A percentile compares a stretch with the other conserved stretches of the same genome.
These are phyloP conservation scores for Penicillium sumatraense DNA, from an alignment of 2,329 filamentous ascomycete genomes.

Conservation along the genomic window DNA sequence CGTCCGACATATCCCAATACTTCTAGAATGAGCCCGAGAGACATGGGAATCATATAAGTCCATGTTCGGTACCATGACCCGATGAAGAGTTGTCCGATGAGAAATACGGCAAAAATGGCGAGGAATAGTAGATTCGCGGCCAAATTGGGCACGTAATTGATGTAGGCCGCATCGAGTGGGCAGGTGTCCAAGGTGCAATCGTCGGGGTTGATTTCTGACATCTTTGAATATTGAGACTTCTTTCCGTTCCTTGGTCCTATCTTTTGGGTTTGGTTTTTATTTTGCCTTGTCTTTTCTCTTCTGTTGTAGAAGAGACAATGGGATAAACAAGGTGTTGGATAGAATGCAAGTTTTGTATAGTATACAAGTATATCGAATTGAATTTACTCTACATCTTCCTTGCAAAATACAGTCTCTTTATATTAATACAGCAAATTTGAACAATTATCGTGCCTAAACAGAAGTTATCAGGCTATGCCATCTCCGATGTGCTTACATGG, in stretches of 20 bases:
- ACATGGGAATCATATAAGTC: constrained; percentile 36
- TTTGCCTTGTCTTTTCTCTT: not conserved
- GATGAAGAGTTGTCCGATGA: constrained; percentile 7
- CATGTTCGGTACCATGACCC: constrained; percentile 16
- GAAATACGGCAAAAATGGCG: constrained; percentile 12
- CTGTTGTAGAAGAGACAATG: not conserved
- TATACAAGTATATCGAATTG: not conserved
- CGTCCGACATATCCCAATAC: constrained; percentile 65
- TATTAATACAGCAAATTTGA: not conserved
- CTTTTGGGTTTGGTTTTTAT: no score
- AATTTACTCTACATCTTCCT: not conserved
- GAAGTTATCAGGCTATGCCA: not conserved
- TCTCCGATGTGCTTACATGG: not conserved
- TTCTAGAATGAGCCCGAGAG: constrained; percentile 59
- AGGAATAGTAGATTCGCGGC: constrained; percentile 17
- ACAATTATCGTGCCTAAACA: not conserved
- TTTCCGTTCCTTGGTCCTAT: no score
- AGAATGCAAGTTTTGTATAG: not conserved
- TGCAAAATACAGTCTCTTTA: not conserved
- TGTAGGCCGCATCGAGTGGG: constrained; percentile 10
- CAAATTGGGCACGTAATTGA: constrained; percentile 18
- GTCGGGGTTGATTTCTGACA: constrained; percentile 3
- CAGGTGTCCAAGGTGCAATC: constrained; percentile 18
- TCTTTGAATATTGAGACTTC: no score
- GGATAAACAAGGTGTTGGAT: not conserved